Percentiles rank a stretch among this genome's conserved stretches.
Evolutionary conservation across 805 yeast species (phyloP).

Genomic region (Lachancea nothofagi): DNA sequence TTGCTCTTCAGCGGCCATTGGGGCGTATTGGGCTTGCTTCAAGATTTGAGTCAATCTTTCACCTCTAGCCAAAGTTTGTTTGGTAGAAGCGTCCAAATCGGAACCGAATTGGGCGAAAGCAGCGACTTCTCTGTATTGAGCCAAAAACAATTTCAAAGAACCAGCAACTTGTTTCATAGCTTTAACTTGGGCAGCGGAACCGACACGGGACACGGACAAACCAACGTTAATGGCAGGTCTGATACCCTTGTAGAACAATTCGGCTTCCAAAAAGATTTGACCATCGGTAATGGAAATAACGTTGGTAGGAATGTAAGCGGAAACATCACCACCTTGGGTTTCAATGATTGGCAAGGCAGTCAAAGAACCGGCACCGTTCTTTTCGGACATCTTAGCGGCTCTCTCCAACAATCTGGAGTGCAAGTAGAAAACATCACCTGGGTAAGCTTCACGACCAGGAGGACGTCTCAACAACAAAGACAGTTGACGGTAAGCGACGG

Average conservation of each 20-base stretch:
- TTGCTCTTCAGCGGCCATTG: constrained; percentile 98
- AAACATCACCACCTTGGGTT: constrained; percentile 99
- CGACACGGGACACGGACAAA: constrained; percentile 99
- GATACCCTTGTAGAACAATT: constrained; percentile 99
- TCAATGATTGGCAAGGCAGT: constrained; percentile 95
- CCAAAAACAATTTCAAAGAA: constrained; percentile 99
- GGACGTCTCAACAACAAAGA: constrained; percentile 96
- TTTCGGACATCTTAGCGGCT: constrained; percentile 94
- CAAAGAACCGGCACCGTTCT: constrained; percentile 87
- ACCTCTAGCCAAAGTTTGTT: constrained; percentile 98
- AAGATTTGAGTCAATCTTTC: constrained; percentile 99
- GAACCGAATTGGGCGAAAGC: constrained; percentile 99
- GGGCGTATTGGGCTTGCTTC: constrained; percentile 95
- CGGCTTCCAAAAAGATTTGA: constrained; percentile 98
- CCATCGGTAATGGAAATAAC: constrained; percentile 97
- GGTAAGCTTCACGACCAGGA: constrained; percentile 95
- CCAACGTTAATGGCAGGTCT: constrained; percentile 99
- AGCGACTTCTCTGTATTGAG: constrained; percentile 99
- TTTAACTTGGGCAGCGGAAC: constrained; percentile 99
- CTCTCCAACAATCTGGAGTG: constrained; percentile 94
- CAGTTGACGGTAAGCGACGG: constrained; percentile 99
- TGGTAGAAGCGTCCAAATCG: constrained; percentile 98
- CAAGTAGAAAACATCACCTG: constrained; percentile 94
- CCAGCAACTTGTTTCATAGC: constrained; percentile 99
- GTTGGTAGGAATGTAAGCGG: constrained; percentile 96